Evolutionary conservation across 805 yeast species (phyloP), one percentile per base, ranked within the genome.

Genomic region (Cyberlindnera xylosilytica): DNA sequence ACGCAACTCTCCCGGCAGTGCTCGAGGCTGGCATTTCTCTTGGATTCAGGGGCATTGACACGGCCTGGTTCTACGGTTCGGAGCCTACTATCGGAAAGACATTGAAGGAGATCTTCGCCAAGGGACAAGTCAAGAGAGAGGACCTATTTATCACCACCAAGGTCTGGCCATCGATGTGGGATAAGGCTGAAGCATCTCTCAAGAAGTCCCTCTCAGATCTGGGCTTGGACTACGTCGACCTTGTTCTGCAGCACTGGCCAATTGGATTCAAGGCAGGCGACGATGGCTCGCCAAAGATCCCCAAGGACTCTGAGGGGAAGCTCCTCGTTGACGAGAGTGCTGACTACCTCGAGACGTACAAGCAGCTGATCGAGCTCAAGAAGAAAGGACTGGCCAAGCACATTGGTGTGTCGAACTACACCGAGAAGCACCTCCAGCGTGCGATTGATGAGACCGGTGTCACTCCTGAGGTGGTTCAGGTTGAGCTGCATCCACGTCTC

Each of bases 231-330:
- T 87, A 87, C 56, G 81, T 85, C 36, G 96, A 87, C 58, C 66
- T 87, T 50, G 75, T 78, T 54, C 72, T 88, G 51, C 76, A 86
- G 56, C 96, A 87, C 63, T 88, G 87, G 80, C 96, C 96, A 49
- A 72, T 85, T 13, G 83, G 95, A 18, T 83, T 80, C 28, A 44
- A 45, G 68, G 32, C 72, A 58, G 91, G 87, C 34, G 87, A 86
- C 33, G 71, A 84, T 44, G 87, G 55, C 0, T 22, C 39, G 39
- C 72, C 64, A 23, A 49, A 47, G 52, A 61, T 64, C 38, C 67
- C 64, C 52, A 69, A 61, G 17, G 48, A 47, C 24, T 57, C 57
- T 28, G 63, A 68, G 28, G 73, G 72, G 4, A 50, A 60, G 6
- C 50, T 68, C 4, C 53, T 58, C 20, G 49, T 63, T 34, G 61